A percentile compares a stretch with the other conserved stretches of the same genome.
These are phyloP conservation scores for Sphenostylis stenocarpa DNA, from an alignment of 306 rosid genomes.

Conservation along the genomic window DNA sequence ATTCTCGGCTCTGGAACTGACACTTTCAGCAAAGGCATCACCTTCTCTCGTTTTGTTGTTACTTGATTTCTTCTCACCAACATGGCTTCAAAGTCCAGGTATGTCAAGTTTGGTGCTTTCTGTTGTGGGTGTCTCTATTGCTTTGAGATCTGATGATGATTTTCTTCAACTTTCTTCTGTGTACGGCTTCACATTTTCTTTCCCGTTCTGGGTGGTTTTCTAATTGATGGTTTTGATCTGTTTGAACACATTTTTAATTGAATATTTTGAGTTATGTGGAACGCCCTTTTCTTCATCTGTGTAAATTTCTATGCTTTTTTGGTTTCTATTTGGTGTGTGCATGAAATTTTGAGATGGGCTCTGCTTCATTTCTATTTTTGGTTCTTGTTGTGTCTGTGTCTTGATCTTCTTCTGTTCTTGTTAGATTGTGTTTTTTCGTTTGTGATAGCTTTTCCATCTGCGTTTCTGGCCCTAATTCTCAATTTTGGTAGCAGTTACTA, in stretches of 20 bases:
- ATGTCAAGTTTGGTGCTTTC: slow-evolving; percentile 24
- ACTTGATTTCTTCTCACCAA: not conserved
- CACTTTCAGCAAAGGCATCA: not conserved
- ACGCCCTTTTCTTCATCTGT: not conserved
- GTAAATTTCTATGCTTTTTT: slow-evolving; percentile 13
- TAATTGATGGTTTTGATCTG: slow-evolving; percentile 48
- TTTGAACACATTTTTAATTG: not conserved
- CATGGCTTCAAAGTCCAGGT: slow-evolving; percentile 89
- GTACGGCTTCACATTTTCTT: not conserved
- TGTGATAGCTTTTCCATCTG: slow-evolving; percentile 16
- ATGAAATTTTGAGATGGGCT: slow-evolving; percentile 23
- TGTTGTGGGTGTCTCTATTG: not conserved
- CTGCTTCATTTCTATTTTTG: not conserved
- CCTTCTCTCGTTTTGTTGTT: slow-evolving; percentile 8
- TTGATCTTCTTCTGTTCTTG: slow-evolving; percentile 9
- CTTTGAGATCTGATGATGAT: slow-evolving; percentile 60
- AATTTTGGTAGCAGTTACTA: not conserved
- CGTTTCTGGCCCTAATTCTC: slow-evolving; percentile 15
- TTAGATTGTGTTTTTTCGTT: not conserved
- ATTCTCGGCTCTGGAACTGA: slow-evolving; percentile 29
- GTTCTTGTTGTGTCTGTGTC: not conserved
- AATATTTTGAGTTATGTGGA: not conserved
- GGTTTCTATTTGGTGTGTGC: not conserved
- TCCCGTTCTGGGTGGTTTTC: slow-evolving; percentile 13
- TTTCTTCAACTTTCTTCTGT: not conserved